phyloP scores from a whole-genome alignment of 2,329 filamentous ascomycete genomes.

The Sporothrix protearum region DNA sequence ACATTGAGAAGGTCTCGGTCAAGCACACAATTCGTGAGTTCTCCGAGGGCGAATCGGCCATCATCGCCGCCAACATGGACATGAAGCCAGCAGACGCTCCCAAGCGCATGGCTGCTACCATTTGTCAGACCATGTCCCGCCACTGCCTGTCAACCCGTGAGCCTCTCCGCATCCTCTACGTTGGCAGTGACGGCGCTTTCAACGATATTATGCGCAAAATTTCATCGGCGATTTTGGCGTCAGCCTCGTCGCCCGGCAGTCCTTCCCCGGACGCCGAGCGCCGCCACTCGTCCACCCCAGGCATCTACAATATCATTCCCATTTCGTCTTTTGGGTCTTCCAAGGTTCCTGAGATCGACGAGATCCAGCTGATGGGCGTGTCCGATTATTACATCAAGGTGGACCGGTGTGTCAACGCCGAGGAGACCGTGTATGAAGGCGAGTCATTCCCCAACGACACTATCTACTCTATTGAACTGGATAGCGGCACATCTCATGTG shows the following conservation, averaged over 20 bases:
- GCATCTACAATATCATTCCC: conserved; percentile 50
- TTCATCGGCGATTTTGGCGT: conserved; percentile 47
- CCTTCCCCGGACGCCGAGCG: neutral
- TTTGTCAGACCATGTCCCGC: conserved; percentile 49
- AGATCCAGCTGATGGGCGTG: conserved; percentile 52
- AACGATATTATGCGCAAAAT: conserved; percentile 46
- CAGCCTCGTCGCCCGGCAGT: conserved; percentile 30
- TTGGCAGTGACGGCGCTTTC: conserved; percentile 43
- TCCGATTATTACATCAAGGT: conserved; percentile 51
- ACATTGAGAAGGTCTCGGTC: conserved; percentile 42
- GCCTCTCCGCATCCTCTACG: conserved; percentile 49
- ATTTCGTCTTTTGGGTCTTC: conserved; percentile 48
- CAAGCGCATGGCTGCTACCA: conserved; percentile 41
- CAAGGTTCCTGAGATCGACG: conserved; percentile 39
- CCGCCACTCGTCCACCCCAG: conserved; percentile 14
- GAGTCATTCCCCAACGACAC: conserved; percentile 32
- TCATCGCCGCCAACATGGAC: conserved; percentile 36
- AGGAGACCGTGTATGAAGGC: conserved; percentile 33
- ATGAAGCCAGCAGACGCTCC: conserved; percentile 34
- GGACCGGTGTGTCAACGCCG: conserved; percentile 46
- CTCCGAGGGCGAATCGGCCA: conserved; percentile 40
- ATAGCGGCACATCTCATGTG: conserved; percentile 39
- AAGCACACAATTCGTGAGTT: conserved; percentile 47
- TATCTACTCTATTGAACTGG: conserved; percentile 41
- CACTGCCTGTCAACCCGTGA: conserved; percentile 44